phyloP scores from a whole-genome alignment of 768 basidiomycete genomes.

The Lactarius tabidus region DNA sequence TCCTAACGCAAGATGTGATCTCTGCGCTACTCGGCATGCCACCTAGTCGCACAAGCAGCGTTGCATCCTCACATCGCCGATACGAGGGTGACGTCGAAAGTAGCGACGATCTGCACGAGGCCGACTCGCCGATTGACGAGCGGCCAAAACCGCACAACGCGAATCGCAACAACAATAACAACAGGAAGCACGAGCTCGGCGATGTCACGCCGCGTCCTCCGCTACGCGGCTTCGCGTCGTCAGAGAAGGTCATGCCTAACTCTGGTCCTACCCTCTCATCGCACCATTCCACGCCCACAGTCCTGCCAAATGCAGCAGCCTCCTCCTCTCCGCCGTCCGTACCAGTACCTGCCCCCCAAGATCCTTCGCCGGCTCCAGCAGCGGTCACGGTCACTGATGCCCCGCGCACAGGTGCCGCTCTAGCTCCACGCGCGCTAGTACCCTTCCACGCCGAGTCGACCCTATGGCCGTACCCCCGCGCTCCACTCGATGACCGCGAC shows the following conservation, averaged over 20 bases:
- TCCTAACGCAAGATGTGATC: slow-evolving; percentile 69
- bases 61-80: slow-evolving; percentile 32
- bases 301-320: slow-evolving; percentile 2
- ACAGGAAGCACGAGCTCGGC: slow-evolving; percentile 26
- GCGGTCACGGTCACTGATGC: neutral
- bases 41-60: slow-evolving; percentile 35
- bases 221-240: slow-evolving; percentile 19
- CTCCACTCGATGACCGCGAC: slow-evolving; percentile 42
- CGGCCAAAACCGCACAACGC: slow-evolving; percentile 18
- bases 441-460: slow-evolving; percentile 64
- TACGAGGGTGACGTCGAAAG: slow-evolving; percentile 38
- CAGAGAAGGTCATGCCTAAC: slow-evolving; percentile 12
- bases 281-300: slow-evolving; percentile 17
- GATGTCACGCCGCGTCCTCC: slow-evolving; percentile 66
- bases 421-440: slow-evolving; percentile 37
- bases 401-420: slow-evolving; percentile 2
- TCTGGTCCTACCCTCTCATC: slow-evolving; percentile 9
- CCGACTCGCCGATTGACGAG: slow-evolving; percentile 26
- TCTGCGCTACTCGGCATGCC: slow-evolving; percentile 57
- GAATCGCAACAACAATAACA: neutral
- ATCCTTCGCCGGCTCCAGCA: neutral
- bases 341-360: neutral
- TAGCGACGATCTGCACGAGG: slow-evolving; percentile 30
- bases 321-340: slow-evolving; percentile 7
- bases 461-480: slow-evolving; percentile 65